phyloP scores from a whole-genome alignment of 148 eudicot species.

The Chenopodium album region DNA sequence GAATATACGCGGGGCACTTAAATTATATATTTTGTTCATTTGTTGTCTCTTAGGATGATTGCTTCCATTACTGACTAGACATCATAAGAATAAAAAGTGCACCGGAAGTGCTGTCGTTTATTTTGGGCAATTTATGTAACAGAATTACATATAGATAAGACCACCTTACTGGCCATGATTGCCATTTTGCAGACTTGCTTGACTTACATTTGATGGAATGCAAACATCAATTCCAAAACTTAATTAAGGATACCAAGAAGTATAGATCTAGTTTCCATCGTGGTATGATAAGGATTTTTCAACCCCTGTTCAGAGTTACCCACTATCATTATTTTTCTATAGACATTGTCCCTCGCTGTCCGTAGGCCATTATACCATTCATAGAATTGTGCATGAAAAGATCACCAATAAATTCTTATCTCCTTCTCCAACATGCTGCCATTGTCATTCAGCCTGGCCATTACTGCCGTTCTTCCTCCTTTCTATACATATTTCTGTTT shows the following conservation, averaged over 20 bases:
- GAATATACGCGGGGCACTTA: background rate
- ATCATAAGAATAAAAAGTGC: background rate
- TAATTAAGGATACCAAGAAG: background rate
- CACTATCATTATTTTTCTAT: background rate
- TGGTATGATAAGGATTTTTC: background rate
- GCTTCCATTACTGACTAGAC: no score
- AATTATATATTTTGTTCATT: no score
- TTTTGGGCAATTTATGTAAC: no score
- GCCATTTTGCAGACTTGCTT: background rate
- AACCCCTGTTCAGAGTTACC: background rate
- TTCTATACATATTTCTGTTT: background rate
- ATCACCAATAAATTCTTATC: background rate
- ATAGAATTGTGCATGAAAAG: background rate
- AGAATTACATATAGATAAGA: background rate
- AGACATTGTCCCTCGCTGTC: background rate
- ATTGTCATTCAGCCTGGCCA: background rate
- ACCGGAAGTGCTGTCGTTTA: background rate
- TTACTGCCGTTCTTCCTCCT: background rate
- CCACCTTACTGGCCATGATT: background rate
- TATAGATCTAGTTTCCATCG: background rate
- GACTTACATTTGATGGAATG: background rate
- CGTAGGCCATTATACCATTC: background rate
- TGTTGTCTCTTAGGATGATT: no score
- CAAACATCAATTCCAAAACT: background rate
- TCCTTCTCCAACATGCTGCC: background rate